Evolutionary conservation across 805 yeast genomes (phyloP), one percentile per base, ranked within the genome.

Genomic region (Saccharomycopsis sp.): DNA sequence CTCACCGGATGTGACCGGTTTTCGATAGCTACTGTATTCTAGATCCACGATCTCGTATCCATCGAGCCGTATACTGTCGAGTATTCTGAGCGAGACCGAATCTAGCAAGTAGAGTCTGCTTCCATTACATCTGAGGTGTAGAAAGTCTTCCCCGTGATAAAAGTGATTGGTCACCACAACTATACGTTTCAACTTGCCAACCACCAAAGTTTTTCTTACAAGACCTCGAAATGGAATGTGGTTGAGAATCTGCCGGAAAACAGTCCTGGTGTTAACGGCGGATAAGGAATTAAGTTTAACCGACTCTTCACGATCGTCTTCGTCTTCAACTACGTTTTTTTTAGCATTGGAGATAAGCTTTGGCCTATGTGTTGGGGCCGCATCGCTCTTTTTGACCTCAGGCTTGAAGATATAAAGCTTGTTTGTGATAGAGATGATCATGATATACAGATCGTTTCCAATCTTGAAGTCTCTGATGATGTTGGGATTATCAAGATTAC

Each of bases 41-140:
- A 54, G 12, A 16, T 57, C 60, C 16, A 54, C 15, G 24, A 51
- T 24, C 23, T 54, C 57, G 5, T 50, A 21, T 2, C 54, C 57
- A 5, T n/a, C 15, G n/a, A 57, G 24, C 4, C 12, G 16, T 16
- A 16, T 20, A 2, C 20, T 4, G 16, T 53, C 52, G 8, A 48
- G 15, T 5, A 50, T 9, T 40, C 20, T 29, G 5, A 53, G 40
- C 14, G 29, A 3, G 2, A 34, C 41, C 18, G 14, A 16, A 34
- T 54, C 40, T 4, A 54, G 9, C n/a, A 57, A 20, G 34, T 16
- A 44, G 20, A 23, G 20, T 3, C 56, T 53, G 7, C 24, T 46
- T 47, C 29, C 2, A 18, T 16, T 14, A 41, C 20, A 44, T 44
- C 23, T 14, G 23, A 34, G 15, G 9, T 34, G 4, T 15, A 15